A percentile compares a stretch with the other conserved stretches of the same genome.
Evolutionary conservation across 1,284 basidiomycete genomes (phyloP).

Genomic region (Naganishia sp.): DNA sequence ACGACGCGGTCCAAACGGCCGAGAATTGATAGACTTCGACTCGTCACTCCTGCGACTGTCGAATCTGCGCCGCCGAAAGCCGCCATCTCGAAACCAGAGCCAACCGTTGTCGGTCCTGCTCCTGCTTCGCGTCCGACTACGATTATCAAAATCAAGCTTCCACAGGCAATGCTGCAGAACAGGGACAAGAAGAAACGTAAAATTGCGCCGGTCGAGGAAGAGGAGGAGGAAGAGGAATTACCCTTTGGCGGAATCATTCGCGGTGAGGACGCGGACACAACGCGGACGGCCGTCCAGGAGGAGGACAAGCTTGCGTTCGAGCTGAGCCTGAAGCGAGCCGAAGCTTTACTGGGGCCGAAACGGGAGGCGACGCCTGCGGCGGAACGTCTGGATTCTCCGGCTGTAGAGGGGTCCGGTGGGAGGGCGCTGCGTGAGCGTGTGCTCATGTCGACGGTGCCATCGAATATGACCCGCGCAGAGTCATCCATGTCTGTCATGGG

Average conservation of each 20-base stretch:
- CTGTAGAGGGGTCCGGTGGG: slow-evolving; percentile 20
- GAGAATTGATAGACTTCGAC: slow-evolving; percentile 11
- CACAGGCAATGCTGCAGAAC: slow-evolving; percentile 17
- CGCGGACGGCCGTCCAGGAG: slow-evolving; percentile 67
- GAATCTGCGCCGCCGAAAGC: neutral
- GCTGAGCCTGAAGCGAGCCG: slow-evolving; percentile 67
- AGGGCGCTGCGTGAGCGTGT: slow-evolving; percentile 48
- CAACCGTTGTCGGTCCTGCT: slow-evolving; percentile 25
- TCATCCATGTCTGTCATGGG: slow-evolving; percentile 21
- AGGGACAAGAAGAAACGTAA: slow-evolving; percentile 24
- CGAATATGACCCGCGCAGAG: slow-evolving; percentile 11
- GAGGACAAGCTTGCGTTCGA: slow-evolving; percentile 77
- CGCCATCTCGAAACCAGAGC: slow-evolving; percentile 35
- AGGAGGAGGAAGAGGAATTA: slow-evolving; percentile 48
- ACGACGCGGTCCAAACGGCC: slow-evolving; percentile 5
- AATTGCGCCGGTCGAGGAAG: slow-evolving; percentile 32
- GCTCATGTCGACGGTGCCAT: slow-evolving; percentile 36
- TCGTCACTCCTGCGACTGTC: slow-evolving; percentile 9
- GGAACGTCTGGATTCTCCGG: slow-evolving; percentile 5
- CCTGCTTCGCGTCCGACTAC: slow-evolving; percentile 31
- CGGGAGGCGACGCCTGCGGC: slow-evolving; percentile 3
- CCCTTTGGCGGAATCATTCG: slow-evolving; percentile 79
- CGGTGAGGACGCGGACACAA: slow-evolving; percentile 71
- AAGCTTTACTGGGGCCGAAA: slow-evolving; percentile 46
- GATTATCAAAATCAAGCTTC: slow-evolving; percentile 36